Conservation (phyloP, 805 yeast species). For the Wickerhamiella allomyrinae region DNA sequence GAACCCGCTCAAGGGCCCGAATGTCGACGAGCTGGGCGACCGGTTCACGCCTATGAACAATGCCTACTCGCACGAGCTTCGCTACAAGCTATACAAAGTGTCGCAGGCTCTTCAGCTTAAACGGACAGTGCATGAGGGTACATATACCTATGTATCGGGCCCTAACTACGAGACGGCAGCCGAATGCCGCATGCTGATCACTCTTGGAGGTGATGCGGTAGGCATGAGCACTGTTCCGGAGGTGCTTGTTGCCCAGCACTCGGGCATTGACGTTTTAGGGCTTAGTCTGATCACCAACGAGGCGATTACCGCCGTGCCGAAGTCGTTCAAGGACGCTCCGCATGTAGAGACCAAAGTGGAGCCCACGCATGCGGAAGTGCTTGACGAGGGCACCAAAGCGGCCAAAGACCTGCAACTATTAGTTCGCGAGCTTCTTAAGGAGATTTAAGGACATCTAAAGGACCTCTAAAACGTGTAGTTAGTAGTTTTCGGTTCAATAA, state of each 20-base stretch:
- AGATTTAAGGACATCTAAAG: too few species aligned
- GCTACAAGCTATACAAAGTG: constrained; percentile 44
- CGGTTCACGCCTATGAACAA: constrained; percentile 80
- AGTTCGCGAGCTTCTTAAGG: constrained; percentile 25
- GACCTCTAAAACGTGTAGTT: too few species aligned
- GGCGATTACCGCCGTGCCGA: constrained; percentile 38
- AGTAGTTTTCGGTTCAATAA: too few species aligned
- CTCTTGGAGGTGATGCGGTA: constrained; percentile 80
- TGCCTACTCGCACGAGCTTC: constrained; percentile 65
- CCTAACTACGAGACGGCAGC: constrained; percentile 92
- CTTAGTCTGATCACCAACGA: constrained; percentile 75
- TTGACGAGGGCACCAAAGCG: constrained; percentile 67
- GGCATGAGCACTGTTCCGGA: constrained; percentile 99
- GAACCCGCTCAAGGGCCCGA: constrained; percentile 81
- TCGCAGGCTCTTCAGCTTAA: constrained; percentile 35
- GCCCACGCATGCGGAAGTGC: constrained; percentile 85
- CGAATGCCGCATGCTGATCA: constrained; percentile 61
- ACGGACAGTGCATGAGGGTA: constrained; percentile 72
- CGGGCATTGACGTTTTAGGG: constrained; percentile 71
- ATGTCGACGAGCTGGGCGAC: constrained; percentile 66
- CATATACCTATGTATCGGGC: constrained; percentile 73
- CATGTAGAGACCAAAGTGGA: constrained; percentile 26
- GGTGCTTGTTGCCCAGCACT: constrained; percentile 81
- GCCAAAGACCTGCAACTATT: constrained; percentile 65
- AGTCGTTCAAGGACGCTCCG: constrained; percentile 4